phyloP scores from a whole-genome alignment of 495 filamentous ascomycete species.

The Tuber calosporum region DNA sequence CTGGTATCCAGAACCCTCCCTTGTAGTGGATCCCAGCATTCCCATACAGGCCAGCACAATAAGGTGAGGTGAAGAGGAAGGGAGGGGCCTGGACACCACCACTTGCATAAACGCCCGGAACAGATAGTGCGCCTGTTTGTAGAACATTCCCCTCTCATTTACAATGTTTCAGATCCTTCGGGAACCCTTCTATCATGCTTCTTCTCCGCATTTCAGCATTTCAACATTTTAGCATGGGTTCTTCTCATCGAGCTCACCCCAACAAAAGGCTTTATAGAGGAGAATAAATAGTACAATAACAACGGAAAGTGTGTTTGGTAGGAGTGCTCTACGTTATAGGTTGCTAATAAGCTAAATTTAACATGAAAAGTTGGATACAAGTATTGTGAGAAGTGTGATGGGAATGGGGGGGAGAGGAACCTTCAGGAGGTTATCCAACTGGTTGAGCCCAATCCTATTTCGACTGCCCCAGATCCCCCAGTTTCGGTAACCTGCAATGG shows the following conservation, averaged over 20 bases:
- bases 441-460: neutral
- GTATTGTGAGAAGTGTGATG: neutral
- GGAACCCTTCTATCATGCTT: constrained; percentile 23
- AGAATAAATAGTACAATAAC: neutral
- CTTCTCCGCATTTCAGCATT: constrained; percentile 15
- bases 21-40: neutral
- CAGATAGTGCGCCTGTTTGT: constrained; percentile 3
- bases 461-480: neutral
- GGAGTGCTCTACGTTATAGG: neutral
- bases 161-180: constrained; percentile 22
- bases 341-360: neutral
- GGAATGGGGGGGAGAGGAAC: neutral
- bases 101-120: constrained; percentile 3
- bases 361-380: neutral
- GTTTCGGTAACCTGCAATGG: neutral
- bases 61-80: neutral
- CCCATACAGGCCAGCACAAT: neutral
- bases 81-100: neutral
- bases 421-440: neutral
- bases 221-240: constrained; percentile 8
- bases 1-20: neutral
- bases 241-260: constrained; percentile 1
- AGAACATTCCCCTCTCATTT: neutral
- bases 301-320: neutral
- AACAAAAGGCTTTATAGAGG: constrained; percentile 2